These are phyloP conservation scores for Auriscalpium microsporum DNA, from an alignment of 768 basidiomycete species.

Conservation along the genomic window DNA sequence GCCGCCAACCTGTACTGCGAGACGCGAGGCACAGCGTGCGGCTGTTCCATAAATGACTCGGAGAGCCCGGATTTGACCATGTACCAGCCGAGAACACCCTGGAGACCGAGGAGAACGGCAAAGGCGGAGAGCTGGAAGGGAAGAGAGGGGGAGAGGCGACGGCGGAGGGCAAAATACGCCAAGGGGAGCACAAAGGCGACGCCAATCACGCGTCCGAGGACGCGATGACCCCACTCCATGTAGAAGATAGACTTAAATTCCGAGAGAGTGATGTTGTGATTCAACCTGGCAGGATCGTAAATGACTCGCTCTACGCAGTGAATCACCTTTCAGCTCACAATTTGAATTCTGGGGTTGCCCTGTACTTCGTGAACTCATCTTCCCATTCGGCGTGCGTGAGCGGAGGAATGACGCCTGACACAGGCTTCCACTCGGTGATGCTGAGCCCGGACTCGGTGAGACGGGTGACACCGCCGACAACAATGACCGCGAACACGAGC, in stretches of 20 bases:
- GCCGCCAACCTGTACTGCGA: constrained; percentile 95
- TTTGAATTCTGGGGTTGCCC: constrained; percentile 90
- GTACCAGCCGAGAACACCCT: constrained; percentile 96
- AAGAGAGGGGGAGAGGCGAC: constrained; percentile 57
- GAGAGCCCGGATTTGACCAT: constrained; percentile 98
- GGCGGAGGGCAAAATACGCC: constrained; percentile 67
- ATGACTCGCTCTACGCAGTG: not conserved
- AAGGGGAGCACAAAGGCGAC: constrained; percentile 78
- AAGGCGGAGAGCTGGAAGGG: constrained; percentile 61
- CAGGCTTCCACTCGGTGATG: constrained; percentile 96
- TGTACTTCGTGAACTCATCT: constrained; percentile 89
- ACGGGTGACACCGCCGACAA: constrained; percentile 93
- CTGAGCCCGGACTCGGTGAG: constrained; percentile 96
- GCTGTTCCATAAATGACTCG: constrained; percentile 67
- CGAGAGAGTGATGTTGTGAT: constrained; percentile 76
- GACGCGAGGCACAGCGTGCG: constrained; percentile 85
- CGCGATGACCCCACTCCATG: constrained; percentile 97
- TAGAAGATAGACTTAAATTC: constrained; percentile 96
- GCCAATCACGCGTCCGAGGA: constrained; percentile 84
- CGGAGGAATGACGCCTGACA: constrained; percentile 85
- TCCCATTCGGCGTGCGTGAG: constrained; percentile 70
- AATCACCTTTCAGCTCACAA: constrained; percentile 46
- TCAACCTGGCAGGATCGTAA: constrained; percentile 48
- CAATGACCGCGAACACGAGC: constrained; percentile 85
- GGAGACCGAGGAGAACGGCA: constrained; percentile 76